Evolutionary conservation across 495 filamentous ascomycete genomes (phyloP).

Genomic region (Aspergillus biplanus): DNA sequence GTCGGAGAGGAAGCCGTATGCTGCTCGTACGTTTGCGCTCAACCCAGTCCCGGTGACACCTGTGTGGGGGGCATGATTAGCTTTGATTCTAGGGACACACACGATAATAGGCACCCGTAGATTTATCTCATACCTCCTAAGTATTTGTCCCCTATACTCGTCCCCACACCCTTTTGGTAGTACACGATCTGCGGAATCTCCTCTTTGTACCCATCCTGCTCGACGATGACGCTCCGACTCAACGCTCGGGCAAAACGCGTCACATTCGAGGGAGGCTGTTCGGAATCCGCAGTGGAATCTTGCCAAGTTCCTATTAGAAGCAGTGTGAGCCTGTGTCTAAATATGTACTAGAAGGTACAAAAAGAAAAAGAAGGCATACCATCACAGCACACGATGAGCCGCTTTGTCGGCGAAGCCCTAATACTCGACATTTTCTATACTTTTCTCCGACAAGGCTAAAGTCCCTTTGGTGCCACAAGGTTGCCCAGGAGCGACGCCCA

Average conservation of each 20-base stretch:
- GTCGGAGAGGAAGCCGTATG: conserved; percentile 52
- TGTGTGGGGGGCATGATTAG: conserved; percentile 1
- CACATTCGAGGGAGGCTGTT: conserved; percentile 49
- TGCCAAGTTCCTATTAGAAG: conserved; percentile 46
- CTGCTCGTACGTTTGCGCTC: conserved; percentile 52
- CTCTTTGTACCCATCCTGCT: conserved; percentile 27
- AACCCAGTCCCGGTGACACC: conserved; percentile 42
- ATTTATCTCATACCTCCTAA: conserved; percentile 17
- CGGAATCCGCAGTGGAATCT: conserved; percentile 31
- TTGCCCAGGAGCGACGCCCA: too few species aligned
- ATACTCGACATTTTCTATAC: not conserved
- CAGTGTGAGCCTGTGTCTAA: not conserved
- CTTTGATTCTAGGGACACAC: not conserved
- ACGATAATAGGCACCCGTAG: not conserved
- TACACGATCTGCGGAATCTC: conserved; percentile 54
- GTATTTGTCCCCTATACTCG: conserved; percentile 32
- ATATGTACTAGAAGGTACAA: not conserved
- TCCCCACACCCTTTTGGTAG: conserved; percentile 60
- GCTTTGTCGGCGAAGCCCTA: conserved; percentile 23
- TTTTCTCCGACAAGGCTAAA: not conserved
- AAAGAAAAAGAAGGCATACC: conserved; percentile 16
- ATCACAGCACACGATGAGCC: conserved; percentile 49
- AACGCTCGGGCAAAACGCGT: conserved; percentile 46
- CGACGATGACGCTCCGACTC: conserved; percentile 26
- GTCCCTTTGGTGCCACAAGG: too few species aligned